A percentile compares a stretch with the other conserved stretches of the same genome.
Conservation (phyloP, 495 filamentous ascomycete species). For the Aspergillus panamensis region DNA sequence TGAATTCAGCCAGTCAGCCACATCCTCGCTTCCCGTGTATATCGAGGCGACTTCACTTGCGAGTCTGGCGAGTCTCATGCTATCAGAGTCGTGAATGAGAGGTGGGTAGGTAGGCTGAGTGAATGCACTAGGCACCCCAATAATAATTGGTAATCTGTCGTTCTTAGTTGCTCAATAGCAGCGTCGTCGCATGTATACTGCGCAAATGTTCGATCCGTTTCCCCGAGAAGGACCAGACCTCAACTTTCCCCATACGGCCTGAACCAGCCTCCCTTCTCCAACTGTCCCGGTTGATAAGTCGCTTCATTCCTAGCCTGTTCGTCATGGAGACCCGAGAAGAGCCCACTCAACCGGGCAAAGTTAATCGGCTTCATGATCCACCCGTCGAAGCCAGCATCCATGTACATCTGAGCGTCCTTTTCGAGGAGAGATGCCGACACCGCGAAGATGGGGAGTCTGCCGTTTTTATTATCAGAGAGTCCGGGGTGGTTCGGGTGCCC, state of each 20-base stretch:
- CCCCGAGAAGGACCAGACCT: not conserved
- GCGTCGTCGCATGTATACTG: no score
- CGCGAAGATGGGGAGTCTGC: conserved; percentile 70
- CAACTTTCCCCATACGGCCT: conserved; percentile 4
- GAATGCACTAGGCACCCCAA: no score
- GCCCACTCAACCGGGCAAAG: conserved; percentile 57
- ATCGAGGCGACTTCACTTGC: no score
- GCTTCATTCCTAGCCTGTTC: conserved; percentile 42
- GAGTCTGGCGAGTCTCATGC: no score
- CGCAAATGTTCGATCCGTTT: not conserved
- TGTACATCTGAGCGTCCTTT: conserved; percentile 62
- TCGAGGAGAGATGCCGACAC: conserved; percentile 86
- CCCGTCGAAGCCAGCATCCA: conserved; percentile 82
- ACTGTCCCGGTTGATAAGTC: conserved; percentile 58
- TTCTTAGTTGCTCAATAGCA: no score
- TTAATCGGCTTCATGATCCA: conserved; percentile 81
- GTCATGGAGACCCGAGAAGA: conserved; percentile 59
- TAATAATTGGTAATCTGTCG: no score
- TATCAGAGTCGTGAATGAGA: no score
- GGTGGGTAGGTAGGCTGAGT: no score
- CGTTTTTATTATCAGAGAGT: no score
- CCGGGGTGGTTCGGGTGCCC: conserved; percentile 40
- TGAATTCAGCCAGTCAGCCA: no score
- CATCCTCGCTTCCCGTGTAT: no score
- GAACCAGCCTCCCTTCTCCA: conserved; percentile 74